Base-by-base conservation (phyloP, 768 basidiomycete species). In the Podaxis mareebaensis region DNA sequence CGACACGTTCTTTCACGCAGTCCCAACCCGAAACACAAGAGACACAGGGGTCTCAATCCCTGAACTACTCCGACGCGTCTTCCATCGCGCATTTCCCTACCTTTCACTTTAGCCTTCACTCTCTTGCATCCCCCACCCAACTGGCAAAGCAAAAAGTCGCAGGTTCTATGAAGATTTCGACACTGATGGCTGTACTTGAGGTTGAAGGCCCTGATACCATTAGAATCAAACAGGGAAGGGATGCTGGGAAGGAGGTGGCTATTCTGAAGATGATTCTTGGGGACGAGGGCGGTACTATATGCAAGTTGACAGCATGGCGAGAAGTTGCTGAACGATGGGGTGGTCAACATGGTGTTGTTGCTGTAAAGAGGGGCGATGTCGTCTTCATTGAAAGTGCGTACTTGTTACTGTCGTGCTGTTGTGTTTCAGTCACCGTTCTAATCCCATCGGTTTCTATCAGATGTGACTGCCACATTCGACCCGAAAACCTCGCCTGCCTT, bases 241-340 rank as follows among this genome's bases (percentile, higher is more conserved):
- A 92, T 59, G 85, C 88, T 3, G 92, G 91, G 7, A 85, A 84
- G 62, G 84, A 90, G 64, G 83, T 92, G 0, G 83, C 82, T 0
- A 70, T 93, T 48, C 73, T 93, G 30, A 90, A 85, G 69, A 77
- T 92, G 69, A 84, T 93, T 53, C 73, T 93, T 26, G 89, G 89
- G 10, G 90, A 93, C 67, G 90, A 92, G 58, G 83, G 83, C 30
- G 88, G 88, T 1, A 79, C 74, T 1, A 81, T 93, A 6, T 85
- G 85, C 68, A 91, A 88, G 74, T 72, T 93, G 17, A 89, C 89
- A 3, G 91, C 88, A 12, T 94, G 92, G 92, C 78, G 91, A 60
- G 88, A 92, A 52, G 76, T 83, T 3, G 92, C 92, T 11, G 88
- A 92, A 49, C 72, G 74, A 0, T 93, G 91, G 92, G 89, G 88